These are phyloP conservation scores for Chlamydomonas incerta DNA, from an alignment of 139 green algal species.

Conservation along the genomic window DNA sequence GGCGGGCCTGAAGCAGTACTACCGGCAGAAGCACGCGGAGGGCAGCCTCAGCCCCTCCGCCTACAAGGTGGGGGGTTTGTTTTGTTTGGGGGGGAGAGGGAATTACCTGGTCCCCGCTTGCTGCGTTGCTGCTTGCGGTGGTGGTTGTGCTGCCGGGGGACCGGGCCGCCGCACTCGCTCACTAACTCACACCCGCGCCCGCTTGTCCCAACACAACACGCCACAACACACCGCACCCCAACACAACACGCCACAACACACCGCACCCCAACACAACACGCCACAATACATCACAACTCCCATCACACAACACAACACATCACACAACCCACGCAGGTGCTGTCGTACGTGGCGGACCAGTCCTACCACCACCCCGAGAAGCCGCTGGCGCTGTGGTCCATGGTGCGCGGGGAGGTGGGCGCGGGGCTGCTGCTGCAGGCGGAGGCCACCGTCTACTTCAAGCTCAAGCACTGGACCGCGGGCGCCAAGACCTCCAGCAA, in stretches of 20 bases:
- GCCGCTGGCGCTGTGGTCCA: slow-evolving; percentile 46
- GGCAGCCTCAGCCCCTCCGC: slow-evolving; percentile 35
- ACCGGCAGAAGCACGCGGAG: slow-evolving; percentile 41
- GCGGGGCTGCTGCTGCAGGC: slow-evolving; percentile 11
- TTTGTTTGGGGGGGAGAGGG: too few species aligned
- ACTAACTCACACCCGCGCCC: too few species aligned
- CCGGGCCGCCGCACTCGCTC: too few species aligned
- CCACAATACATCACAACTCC: neutral
- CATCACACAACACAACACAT: neutral
- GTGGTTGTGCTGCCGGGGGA: too few species aligned
- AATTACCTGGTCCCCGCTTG: too few species aligned
- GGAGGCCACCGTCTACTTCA: slow-evolving; percentile 41
- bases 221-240: too few species aligned
- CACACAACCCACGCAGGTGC: slow-evolving; percentile 22
- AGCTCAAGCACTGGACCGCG: slow-evolving; percentile 40
- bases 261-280: too few species aligned
- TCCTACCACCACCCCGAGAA: slow-evolving; percentile 42
- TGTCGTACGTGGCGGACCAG: slow-evolving; percentile 42
- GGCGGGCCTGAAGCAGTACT: slow-evolving; percentile 58
- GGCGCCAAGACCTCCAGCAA: neutral
- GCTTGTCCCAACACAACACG: too few species aligned
- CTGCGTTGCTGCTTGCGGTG: too few species aligned
- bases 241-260: too few species aligned
- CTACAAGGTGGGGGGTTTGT: slow-evolving; percentile 8
- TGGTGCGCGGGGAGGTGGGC: slow-evolving; percentile 46